Evolutionary conservation across 345 rosid species (phyloP), one percentile per base, ranked within the genome.

Genomic region (Salix purpurea): DNA sequence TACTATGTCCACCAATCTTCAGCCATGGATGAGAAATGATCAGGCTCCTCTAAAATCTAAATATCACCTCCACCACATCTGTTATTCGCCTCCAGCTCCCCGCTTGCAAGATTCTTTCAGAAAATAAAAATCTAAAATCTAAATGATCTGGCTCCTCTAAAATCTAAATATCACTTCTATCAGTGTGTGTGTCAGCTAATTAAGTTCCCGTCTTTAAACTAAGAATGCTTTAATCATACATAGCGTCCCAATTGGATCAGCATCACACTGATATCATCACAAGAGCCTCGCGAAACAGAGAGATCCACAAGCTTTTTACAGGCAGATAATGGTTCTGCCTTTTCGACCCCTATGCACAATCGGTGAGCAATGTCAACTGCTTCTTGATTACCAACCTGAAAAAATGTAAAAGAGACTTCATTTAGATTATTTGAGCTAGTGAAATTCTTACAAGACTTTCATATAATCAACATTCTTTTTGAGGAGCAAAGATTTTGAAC

Each of bases 341-440:
- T 81, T 19, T 86, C 86, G 0, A 81, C 72, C 15, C 86, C 89
- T 26, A 75, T 28, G 39, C 85, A 89, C 30, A 81, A 84, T 4
- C 90, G 83, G 46, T 94, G 89, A 80, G 89, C 89, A 46, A 91
- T 74, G 74, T 92, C 94, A 0, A 94, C 91, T 2, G 99, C 99
- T 76, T 95, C 99, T 76, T 95, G 99, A 84, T 93, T 90, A 54
- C 89, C 79, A 71, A 94, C 94, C 98, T 94, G 88, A 58, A 80
- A 72, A 58, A 37, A 14, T 54, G 18, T 16, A 40, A 62, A 64
- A 13, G 52, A 11, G 52, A 11, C 12, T 19, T 36, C 16, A 66
- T 37, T 30, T 30, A 28, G 69, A 36, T 66, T 58, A 58, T 58
- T n/a, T 58, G 23, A 58, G 64, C 28, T 23, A 10, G 14, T 58